These are phyloP conservation scores for Xylariomycetidae sp. DNA, from an alignment of 2,329 filamentous ascomycete species.

Conservation along the genomic window DNA sequence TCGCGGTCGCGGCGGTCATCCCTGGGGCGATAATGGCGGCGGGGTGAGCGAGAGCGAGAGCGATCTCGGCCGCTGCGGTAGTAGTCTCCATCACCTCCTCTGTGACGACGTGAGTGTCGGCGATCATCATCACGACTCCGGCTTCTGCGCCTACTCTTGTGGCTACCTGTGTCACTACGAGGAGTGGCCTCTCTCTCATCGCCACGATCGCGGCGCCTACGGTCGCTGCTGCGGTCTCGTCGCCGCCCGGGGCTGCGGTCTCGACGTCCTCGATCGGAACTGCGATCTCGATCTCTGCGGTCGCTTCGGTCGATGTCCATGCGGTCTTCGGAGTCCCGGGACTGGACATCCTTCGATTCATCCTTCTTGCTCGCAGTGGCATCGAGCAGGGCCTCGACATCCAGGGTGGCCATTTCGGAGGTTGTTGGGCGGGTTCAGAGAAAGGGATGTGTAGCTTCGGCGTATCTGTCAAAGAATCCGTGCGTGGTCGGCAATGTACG, in stretches of 20 bases:
- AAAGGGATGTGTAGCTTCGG: too few relatives aligned
- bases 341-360: slow-evolving; percentile 40
- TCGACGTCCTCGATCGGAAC: slow-evolving; percentile 47
- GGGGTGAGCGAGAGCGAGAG: slow-evolving; percentile 67
- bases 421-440: too few relatives aligned
- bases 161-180: slow-evolving; percentile 70
- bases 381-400: slow-evolving; percentile 88
- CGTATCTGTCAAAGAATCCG: too few relatives aligned
- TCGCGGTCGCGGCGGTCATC: slow-evolving; percentile 47
- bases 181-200: slow-evolving; percentile 60
- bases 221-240: slow-evolving; percentile 48
- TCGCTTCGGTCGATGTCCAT: slow-evolving; percentile 47
- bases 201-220: slow-evolving; percentile 48
- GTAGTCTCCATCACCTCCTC: slow-evolving; percentile 62
- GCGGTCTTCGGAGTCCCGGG: slow-evolving; percentile 51
- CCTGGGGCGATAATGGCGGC: slow-evolving; percentile 50
- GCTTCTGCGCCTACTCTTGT: slow-evolving; percentile 76
- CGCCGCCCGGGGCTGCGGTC: slow-evolving; percentile 45
- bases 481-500: too few relatives aligned
- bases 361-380: slow-evolving; percentile 62
- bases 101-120: slow-evolving; percentile 66
- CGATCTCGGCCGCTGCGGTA: slow-evolving; percentile 62
- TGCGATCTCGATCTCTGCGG: slow-evolving; percentile 40
- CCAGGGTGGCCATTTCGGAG: slow-evolving; percentile 44
- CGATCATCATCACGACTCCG: slow-evolving; percentile 71